Evolutionary conservation across 352 stramenopile species (phyloP), one percentile per base, ranked within the genome.

Genomic region (Thalassiosira exigua): DNA sequence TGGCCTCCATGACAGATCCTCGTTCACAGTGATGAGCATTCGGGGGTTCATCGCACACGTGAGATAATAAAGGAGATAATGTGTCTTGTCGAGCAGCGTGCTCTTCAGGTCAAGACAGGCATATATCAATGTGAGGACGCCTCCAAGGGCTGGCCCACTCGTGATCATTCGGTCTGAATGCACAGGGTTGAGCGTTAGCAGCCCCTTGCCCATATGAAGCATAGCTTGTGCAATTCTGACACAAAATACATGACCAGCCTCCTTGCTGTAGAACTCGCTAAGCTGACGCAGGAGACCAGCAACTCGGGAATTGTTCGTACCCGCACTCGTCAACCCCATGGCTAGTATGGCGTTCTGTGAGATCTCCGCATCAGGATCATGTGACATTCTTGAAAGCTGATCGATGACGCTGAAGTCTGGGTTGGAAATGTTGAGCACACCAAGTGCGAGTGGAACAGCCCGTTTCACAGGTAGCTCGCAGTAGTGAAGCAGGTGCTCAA

Each of bases 401-500:
- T 99, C 97, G 82, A 98, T 95, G 24, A 97, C 86, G 46, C 91
- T 92, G 80, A 98, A 99, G 78, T 99, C 97, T 32, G 98, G 97
- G 88, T 99, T 98, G 19, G 96, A 98, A 56, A 99, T 93, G 73
- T 98, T 96, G 30, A 98, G 89, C 30, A 99, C 83, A 56, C 97
- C 96, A 59, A 99, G 91, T 7, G 97, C 95, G 24, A 99, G 91
- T 19, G 98, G 97, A 33, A 99, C 96, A 21, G 96, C 97, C 24
- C 97, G 94, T 67, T 97, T 96, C 59, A 99, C 97, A 3, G 95
- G 94, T 33, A 99, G 91, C 86, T 99, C 97, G 44, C 97, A 98
- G 83, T 99, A 99, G 86, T 99, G 98, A 32, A 99, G 92, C 75
- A 99, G 92, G 84, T 99, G 98, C 68, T 99, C 97, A 79, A 99